Evolutionary conservation across 345 rosid genomes (phyloP).

Genomic region (Lepidium didymum): DNA sequence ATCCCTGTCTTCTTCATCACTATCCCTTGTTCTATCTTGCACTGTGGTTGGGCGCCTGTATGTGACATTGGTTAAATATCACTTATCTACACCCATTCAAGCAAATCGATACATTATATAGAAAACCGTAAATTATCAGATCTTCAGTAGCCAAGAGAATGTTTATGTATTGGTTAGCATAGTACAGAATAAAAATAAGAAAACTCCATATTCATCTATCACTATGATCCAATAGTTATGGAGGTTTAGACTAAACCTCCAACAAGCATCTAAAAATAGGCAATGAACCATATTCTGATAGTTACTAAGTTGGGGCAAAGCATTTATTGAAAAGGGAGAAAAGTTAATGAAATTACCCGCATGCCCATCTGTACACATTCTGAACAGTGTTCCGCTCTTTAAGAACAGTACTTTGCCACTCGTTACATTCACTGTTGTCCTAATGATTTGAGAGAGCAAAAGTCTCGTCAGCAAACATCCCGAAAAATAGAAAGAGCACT

Average conservation of each 20-base stretch:
- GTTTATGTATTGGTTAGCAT: not conserved
- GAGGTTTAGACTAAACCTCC: not conserved
- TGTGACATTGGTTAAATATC: constrained; percentile 7
- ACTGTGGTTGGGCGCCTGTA: constrained; percentile 90
- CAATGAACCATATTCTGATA: not conserved
- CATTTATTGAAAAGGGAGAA: constrained; percentile 8
- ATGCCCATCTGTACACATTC: constrained; percentile 93
- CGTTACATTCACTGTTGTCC: constrained; percentile 80
- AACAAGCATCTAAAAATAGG: not conserved
- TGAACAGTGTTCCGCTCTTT: constrained; percentile 83
- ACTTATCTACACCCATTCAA: not conserved
- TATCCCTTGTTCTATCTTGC: constrained; percentile 90
- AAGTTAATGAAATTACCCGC: constrained; percentile 52
- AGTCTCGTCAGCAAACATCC: constrained; percentile 2
- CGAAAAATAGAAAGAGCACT: not conserved
- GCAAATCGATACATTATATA: not conserved
- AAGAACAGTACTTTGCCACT: constrained; percentile 69
- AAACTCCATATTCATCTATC: not conserved
- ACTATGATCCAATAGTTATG: not conserved
- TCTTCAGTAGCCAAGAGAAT: not conserved
- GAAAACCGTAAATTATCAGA: not conserved
- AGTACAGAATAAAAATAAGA: not conserved
- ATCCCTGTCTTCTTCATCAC: constrained; percentile 88
- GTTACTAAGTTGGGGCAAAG: not conserved
- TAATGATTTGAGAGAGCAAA: constrained; percentile 25